Base-by-base conservation (phyloP, 1,284 basidiomycete species). In the Stereum hirsutum region DNA sequence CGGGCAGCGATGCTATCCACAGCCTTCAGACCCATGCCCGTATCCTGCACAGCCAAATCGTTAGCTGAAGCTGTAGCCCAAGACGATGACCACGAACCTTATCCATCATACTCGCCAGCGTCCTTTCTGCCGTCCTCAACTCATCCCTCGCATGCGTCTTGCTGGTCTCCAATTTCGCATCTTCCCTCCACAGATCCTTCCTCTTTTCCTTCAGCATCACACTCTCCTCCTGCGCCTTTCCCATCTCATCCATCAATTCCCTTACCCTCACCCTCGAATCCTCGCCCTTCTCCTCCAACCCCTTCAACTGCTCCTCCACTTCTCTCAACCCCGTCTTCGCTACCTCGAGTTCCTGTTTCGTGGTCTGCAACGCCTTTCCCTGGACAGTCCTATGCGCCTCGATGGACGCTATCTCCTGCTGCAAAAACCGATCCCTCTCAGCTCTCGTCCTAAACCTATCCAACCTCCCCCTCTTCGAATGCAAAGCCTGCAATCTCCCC, bases 101-200 rank as follows among this genome's bases (percentile, higher is more conserved):
- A 62, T 97, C 93, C 90, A 98, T 96, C 81, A 94, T 97, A 12
- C 84, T 74, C 4, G 87, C 82, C 31, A 99, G 66, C 12, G 66
- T 67, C 43, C 93, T 72, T 62, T 97, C 89, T 0, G 91, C 82
- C 3, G 74, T 74, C 52, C 84, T 76, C 49, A 95, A 67, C 62
- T 96, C 86, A 46, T 89, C 86, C 14, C 71, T 72, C 1, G 90
- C 91, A 48, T 88, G 79, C 25, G 74, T 72, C 1, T 89, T 79
- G 17, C 83, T 72, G 47, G 84, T 85, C 46, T 85, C 78, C 24
- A 96, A 65, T 62, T 90, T 94, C 1, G 89, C 83, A 52, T 98
- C 93, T 60, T 97, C 91, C 54, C 94, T 78, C 95, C 96, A 98
- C 21, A 94, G 63, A 47, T 94, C 91, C 72, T 95, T 98, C 56